Percentiles rank a stretch among this genome's conserved stretches.
phyloP scores from a whole-genome alignment of 2,329 filamentous ascomycete species.

The Cladosporium sp. region DNA sequence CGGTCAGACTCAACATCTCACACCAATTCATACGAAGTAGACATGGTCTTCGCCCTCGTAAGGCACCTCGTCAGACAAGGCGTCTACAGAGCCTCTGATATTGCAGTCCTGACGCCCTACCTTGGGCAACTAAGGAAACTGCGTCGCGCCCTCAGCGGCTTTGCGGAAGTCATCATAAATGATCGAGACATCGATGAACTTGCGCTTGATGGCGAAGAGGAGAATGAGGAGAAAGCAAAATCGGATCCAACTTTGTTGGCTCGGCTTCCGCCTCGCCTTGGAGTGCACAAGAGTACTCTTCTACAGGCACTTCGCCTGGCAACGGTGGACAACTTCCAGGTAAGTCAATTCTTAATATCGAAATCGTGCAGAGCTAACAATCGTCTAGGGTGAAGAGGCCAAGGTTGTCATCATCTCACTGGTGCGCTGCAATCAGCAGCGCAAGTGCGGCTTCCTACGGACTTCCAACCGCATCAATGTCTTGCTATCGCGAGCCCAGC shows the following conservation, averaged over 20 bases:
- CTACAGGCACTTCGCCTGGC: slow-evolving; percentile 56
- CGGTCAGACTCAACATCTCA: slow-evolving; percentile 43
- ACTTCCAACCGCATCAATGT: slow-evolving; percentile 71
- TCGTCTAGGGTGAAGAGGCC: slow-evolving; percentile 68
- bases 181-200: slow-evolving; percentile 63
- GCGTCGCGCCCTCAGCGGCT: slow-evolving; percentile 44
- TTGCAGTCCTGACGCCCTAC: slow-evolving; percentile 71
- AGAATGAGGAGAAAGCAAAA: slow-evolving; percentile 21
- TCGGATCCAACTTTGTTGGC: background rate
- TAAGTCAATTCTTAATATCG: background rate
- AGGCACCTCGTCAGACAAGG: slow-evolving; percentile 67
- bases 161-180: slow-evolving; percentile 63
- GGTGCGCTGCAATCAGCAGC: slow-evolving; percentile 65
- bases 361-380: background rate
- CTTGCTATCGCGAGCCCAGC: slow-evolving; percentile 63
- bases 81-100: slow-evolving; percentile 58
- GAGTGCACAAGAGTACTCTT: slow-evolving; percentile 37
- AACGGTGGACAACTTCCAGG: slow-evolving; percentile 66
- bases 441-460: slow-evolving; percentile 65
- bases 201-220: slow-evolving; percentile 23
- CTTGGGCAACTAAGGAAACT: slow-evolving; percentile 58
- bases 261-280: background rate
- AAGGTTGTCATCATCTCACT: slow-evolving; percentile 70
- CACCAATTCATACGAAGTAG: slow-evolving; percentile 61
- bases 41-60: slow-evolving; percentile 64